A percentile compares a stretch with the other conserved stretches of the same genome.
phyloP scores from a whole-genome alignment of 345 rosid genomes.

The Pistacia atlantica region DNA sequence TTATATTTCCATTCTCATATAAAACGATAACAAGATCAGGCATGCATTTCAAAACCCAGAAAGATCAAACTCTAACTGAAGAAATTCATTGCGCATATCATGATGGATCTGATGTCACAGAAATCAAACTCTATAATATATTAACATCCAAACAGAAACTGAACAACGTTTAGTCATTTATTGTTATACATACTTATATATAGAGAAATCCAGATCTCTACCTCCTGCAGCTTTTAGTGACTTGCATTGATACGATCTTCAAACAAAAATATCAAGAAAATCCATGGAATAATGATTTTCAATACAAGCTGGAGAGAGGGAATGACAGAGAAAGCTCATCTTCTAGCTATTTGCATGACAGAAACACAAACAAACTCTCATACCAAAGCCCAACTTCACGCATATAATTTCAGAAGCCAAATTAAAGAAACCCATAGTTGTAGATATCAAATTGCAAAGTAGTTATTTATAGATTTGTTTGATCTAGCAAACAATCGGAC shows the following conservation, averaged over 20 bases:
- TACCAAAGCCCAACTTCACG: background rate
- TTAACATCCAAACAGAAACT: slow-evolving; percentile 24
- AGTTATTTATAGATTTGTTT: slow-evolving; percentile 12
- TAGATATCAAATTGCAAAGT: background rate
- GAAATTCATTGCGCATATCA: background rate
- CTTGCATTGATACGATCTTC: slow-evolving; percentile 19
- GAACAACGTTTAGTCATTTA: slow-evolving; percentile 6
- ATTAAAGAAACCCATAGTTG: slow-evolving; percentile 8
- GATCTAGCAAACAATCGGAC: slow-evolving; percentile 53
- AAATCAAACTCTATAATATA: slow-evolving; percentile 7
- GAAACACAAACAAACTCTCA: slow-evolving; percentile 3
- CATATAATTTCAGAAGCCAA: background rate
- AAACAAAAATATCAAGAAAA: background rate
- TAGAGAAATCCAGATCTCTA: slow-evolving; percentile 23
- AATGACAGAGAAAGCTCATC: background rate
- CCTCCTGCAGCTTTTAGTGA: slow-evolving; percentile 1
- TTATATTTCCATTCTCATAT: background rate
- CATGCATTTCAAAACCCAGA: background rate
- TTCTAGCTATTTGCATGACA: background rate
- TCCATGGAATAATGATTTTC: background rate
- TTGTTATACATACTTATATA: slow-evolving; percentile 9
- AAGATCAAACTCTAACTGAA: slow-evolving; percentile 26
- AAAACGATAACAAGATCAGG: too few species aligned
- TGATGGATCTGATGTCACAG: slow-evolving; percentile 14
- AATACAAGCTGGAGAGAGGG: background rate